Percentiles rank a stretch among this genome's conserved stretches.
Evolutionary conservation across 768 basidiomycete genomes (phyloP).

Genomic region (Amanita thiersii): DNA sequence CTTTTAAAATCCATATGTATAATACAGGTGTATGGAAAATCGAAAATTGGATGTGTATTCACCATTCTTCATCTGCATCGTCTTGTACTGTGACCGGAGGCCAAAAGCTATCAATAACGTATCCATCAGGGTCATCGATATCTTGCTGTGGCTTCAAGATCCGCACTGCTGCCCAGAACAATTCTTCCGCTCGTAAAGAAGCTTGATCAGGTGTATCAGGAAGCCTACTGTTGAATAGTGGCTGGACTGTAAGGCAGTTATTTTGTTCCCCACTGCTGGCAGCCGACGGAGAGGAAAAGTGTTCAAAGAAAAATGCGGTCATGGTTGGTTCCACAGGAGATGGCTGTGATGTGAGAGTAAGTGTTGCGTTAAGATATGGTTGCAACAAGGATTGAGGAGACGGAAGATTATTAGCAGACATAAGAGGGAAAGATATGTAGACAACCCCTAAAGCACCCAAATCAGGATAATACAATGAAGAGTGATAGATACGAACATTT

Average conservation of each 20-base stretch:
- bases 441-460: slow-evolving; percentile 40
- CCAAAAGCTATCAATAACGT: slow-evolving; percentile 24
- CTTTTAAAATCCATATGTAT: too few species aligned
- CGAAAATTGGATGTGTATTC: too few species aligned
- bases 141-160: slow-evolving; percentile 1
- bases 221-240: slow-evolving; percentile 18
- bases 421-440: slow-evolving; percentile 46
- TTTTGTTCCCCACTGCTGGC: background rate
- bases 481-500: slow-evolving; percentile 43
- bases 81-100: slow-evolving; percentile 28
- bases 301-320: too few species aligned
- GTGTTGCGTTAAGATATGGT: slow-evolving; percentile 50
- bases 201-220: slow-evolving; percentile 53
- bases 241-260: slow-evolving; percentile 16
- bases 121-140: slow-evolving; percentile 10
- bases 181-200: slow-evolving; percentile 45
- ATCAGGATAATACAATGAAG: slow-evolving; percentile 6
- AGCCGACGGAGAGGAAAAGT: slow-evolving; percentile 9
- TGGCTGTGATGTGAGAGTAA: slow-evolving; percentile 20
- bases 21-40: too few species aligned
- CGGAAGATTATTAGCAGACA: slow-evolving; percentile 9
- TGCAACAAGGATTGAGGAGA: slow-evolving; percentile 34
- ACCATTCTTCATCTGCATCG: slow-evolving; percentile 21
- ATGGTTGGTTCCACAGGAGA: too few species aligned
- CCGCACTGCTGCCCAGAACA: slow-evolving; percentile 39